phyloP scores from a whole-genome alignment of 2,329 filamentous ascomycete species.

The Elsinoe ampelina region DNA sequence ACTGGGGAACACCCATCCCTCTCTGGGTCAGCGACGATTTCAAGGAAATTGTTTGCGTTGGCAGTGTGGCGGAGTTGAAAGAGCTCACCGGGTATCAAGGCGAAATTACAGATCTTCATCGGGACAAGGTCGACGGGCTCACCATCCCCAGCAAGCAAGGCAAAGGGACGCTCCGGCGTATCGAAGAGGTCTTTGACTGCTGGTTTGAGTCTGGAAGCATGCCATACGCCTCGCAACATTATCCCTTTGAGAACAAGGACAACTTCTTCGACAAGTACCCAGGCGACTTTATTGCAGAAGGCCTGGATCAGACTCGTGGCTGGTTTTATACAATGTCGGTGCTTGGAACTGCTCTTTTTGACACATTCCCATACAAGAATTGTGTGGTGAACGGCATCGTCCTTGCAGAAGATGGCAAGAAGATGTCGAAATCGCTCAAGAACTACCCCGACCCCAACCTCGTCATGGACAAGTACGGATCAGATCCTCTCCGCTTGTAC shows the following conservation, averaged over 20 bases:
- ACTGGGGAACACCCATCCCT: slow-evolving; percentile 90
- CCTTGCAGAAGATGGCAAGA: slow-evolving; percentile 88
- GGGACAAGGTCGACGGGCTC: slow-evolving; percentile 87
- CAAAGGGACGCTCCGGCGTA: slow-evolving; percentile 69
- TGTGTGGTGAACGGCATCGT: slow-evolving; percentile 96
- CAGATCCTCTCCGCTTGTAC: slow-evolving; percentile 87
- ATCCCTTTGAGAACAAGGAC: slow-evolving; percentile 82
- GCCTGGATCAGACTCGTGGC: slow-evolving; percentile 84
- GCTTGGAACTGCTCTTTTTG: slow-evolving; percentile 79
- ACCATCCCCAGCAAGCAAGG: slow-evolving; percentile 86
- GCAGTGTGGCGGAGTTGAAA: slow-evolving; percentile 75
- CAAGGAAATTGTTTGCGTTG: slow-evolving; percentile 77
- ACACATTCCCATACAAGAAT: slow-evolving; percentile 80
- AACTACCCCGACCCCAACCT: slow-evolving; percentile 85
- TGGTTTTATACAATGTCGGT: slow-evolving; percentile 96
- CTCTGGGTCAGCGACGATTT: slow-evolving; percentile 86
- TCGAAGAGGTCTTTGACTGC: slow-evolving; percentile 89
- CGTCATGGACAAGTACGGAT: slow-evolving; percentile 80
- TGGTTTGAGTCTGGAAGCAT: slow-evolving; percentile 97
- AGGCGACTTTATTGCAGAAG: slow-evolving; percentile 89
- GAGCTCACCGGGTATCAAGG: slow-evolving; percentile 78
- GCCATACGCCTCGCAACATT: slow-evolving; percentile 86
- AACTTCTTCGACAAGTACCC: slow-evolving; percentile 70
- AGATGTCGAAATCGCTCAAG: slow-evolving; percentile 96
- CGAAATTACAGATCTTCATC: slow-evolving; percentile 76